Conservation (phyloP, 108 stramenopile genomes). For the Cyclotella sp. region DNA sequence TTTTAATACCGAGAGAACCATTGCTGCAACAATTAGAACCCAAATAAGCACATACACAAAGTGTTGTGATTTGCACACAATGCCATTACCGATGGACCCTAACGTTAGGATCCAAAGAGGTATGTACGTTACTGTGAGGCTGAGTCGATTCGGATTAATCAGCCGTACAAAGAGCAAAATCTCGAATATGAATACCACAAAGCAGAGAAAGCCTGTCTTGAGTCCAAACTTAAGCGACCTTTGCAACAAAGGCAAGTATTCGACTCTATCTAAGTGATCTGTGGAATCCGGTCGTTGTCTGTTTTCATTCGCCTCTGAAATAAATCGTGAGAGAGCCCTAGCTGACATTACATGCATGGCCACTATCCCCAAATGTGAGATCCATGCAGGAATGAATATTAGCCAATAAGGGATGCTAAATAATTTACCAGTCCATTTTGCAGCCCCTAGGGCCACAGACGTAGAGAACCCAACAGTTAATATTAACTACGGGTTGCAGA, state of each 20-base stretch:
- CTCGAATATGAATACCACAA: slow-evolving; percentile 81
- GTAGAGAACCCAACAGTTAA: slow-evolving; percentile 77
- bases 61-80: slow-evolving; percentile 88
- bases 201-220: slow-evolving; percentile 86
- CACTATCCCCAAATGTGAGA: slow-evolving; percentile 75
- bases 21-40: slow-evolving; percentile 65
- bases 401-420: slow-evolving; percentile 71
- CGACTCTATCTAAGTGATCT: slow-evolving; percentile 85
- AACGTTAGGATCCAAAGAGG: slow-evolving; percentile 82
- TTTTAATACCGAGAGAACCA: slow-evolving; percentile 70
- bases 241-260: slow-evolving; percentile 86
- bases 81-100: slow-evolving; percentile 74
- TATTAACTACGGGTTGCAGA: slow-evolving; percentile 63
- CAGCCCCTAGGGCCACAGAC: slow-evolving; percentile 71
- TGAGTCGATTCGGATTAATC: slow-evolving; percentile 45
- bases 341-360: slow-evolving; percentile 73
- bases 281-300: slow-evolving; percentile 82
- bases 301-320: slow-evolving; percentile 81
- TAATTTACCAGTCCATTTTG: slow-evolving; percentile 73
- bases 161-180: slow-evolving; percentile 72
- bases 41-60: slow-evolving; percentile 69
- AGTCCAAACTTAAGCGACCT: slow-evolving; percentile 84
- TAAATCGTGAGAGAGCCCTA: slow-evolving; percentile 75
- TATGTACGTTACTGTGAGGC: slow-evolving; percentile 54
- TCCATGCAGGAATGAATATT: slow-evolving; percentile 80